Evolutionary conservation across 495 filamentous ascomycete genomes (phyloP).

Genomic region (Lichina pygmaea): DNA sequence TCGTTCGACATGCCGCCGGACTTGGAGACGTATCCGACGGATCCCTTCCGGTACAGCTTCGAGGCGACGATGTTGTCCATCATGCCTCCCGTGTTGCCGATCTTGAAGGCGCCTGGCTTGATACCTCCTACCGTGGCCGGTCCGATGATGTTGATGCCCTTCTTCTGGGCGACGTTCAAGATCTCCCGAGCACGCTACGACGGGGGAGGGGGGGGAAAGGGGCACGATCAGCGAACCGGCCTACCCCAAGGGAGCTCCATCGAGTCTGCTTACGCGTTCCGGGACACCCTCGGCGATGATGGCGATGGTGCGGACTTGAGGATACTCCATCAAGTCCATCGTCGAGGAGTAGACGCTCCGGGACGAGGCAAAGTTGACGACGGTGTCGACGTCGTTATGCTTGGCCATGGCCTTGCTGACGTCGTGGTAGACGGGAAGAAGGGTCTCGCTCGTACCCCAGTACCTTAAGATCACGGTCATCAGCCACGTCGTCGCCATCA

Average conservation of each 20-base stretch:
- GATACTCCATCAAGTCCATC: conserved; percentile 91
- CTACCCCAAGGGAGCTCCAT: not conserved
- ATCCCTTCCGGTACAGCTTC: conserved; percentile 97
- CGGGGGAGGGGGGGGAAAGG: not conserved
- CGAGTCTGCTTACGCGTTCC: conserved; percentile 48
- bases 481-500: not conserved
- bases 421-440: conserved; percentile 93
- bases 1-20: conserved; percentile 99
- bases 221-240: not conserved
- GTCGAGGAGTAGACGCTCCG: conserved; percentile 95
- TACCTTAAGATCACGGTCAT: conserved; percentile 25
- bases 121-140: conserved; percentile 97
- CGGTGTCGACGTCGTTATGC: conserved; percentile 87
- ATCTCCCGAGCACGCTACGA: conserved; percentile 82
- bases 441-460: conserved; percentile 98
- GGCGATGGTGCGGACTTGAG: conserved; percentile 91
- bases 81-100: conserved; percentile 99
- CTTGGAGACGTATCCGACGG: conserved; percentile 97
- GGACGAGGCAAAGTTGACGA: conserved; percentile 98
- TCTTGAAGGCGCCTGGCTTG: conserved; percentile 98
- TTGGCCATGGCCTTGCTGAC: conserved; percentile 85
- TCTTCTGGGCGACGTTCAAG: conserved; percentile 79
- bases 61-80: conserved; percentile 99
- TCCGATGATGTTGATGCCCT: conserved; percentile 96
- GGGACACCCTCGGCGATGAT: conserved; percentile 99